Percentiles rank a stretch among this genome's conserved stretches.
These are phyloP conservation scores for Aspergillus pseudoviridinutans DNA, from an alignment of 2,329 filamentous ascomycete genomes.

Conservation along the genomic window DNA sequence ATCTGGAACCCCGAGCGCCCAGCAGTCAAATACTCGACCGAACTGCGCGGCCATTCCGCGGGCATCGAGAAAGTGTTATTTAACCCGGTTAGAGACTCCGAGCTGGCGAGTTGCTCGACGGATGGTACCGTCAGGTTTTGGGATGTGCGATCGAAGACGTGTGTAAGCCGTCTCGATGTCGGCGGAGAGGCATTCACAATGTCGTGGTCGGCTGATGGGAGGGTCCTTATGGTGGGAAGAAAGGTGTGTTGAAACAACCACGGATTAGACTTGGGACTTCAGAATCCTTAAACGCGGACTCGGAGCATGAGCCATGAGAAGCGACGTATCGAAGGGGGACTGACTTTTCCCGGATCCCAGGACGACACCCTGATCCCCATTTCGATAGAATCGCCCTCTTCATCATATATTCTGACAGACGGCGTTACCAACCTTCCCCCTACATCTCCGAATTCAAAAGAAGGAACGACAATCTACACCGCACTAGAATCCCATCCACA, in stretches of 20 bases:
- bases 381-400: slow-evolving; percentile 39
- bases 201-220: slow-evolving; percentile 47
- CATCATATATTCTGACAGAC: slow-evolving; percentile 26
- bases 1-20: slow-evolving; percentile 72
- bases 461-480: slow-evolving; percentile 30
- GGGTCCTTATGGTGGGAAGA: slow-evolving; percentile 43
- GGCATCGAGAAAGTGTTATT: slow-evolving; percentile 48
- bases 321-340: neutral
- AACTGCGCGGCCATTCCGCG: slow-evolving; percentile 45
- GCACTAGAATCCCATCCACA: slow-evolving; percentile 42
- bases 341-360: slow-evolving; percentile 24
- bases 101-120: slow-evolving; percentile 47
- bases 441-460: slow-evolving; percentile 9
- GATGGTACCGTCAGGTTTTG: slow-evolving; percentile 50
- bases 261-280: neutral
- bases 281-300: neutral
- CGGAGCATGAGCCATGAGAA: neutral
- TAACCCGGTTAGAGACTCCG: slow-evolving; percentile 47
- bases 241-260: slow-evolving; percentile 34
- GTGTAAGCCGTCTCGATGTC: slow-evolving; percentile 46
- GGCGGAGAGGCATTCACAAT: slow-evolving; percentile 48
- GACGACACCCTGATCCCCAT: slow-evolving; percentile 47
- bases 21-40: slow-evolving; percentile 44
- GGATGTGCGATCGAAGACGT: slow-evolving; percentile 48
- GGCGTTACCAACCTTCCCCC: slow-evolving; percentile 6